These are phyloP conservation scores for Agarophyton chilense DNA, from an alignment of 23 red algal genomes.

Conservation along the genomic window DNA sequence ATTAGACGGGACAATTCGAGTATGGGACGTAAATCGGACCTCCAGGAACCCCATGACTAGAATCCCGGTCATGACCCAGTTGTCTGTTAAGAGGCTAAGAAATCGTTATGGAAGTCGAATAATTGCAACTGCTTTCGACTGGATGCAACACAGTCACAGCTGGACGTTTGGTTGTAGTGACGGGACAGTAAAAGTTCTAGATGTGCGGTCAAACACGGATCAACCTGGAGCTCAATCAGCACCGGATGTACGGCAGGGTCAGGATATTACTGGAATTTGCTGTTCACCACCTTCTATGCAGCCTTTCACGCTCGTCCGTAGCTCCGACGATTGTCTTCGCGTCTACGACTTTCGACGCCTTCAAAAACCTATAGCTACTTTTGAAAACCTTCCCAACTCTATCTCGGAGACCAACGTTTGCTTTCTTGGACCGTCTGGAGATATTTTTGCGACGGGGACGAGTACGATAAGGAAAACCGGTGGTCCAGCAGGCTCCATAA, in stretches of 20 bases:
- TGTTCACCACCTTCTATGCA: neutral
- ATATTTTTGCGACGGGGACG: constrained; percentile 56
- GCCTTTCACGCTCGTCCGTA: constrained; percentile 19
- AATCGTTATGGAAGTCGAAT: constrained; percentile 26
- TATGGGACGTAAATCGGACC: constrained; percentile 47
- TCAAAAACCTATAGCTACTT: neutral
- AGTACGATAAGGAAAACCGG: constrained; percentile 28
- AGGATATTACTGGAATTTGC: constrained; percentile 33
- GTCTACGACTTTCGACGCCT: constrained; percentile 46
- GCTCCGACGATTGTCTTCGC: constrained; percentile 59
- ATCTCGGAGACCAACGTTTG: constrained; percentile 53
- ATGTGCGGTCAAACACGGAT: constrained; percentile 9
- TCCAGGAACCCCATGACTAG: neutral
- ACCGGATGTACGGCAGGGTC: neutral
- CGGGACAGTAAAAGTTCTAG: constrained; percentile 45
- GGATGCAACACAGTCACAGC: constrained; percentile 11
- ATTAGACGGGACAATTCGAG: constrained; percentile 54
- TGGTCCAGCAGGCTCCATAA: constrained; percentile 20
- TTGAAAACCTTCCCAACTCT: constrained; percentile 31
- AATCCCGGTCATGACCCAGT: constrained; percentile 38
- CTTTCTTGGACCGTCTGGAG: constrained; percentile 45
- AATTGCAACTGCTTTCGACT: constrained; percentile 59
- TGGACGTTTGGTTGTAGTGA: constrained; percentile 56
- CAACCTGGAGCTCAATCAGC: constrained; percentile 34
- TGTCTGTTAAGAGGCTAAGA: constrained; percentile 51